Percentiles rank a stretch among this genome's conserved stretches.
phyloP scores from a whole-genome alignment of 2,329 filamentous ascomycete genomes.

The Apiospora hydei region DNA sequence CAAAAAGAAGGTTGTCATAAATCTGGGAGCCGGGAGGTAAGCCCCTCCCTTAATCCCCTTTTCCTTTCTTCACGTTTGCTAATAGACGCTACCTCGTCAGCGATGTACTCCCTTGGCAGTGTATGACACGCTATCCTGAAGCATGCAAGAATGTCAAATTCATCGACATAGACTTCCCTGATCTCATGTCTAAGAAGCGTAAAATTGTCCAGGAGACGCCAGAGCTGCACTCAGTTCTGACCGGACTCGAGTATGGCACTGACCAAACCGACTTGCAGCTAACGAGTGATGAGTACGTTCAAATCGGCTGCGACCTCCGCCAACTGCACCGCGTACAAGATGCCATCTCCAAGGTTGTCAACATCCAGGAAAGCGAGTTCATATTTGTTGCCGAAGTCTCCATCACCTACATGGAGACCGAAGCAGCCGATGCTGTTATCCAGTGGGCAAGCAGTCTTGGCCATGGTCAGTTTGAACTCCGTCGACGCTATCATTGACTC shows the following conservation, averaged over 20 bases:
- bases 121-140: constrained; percentile 70
- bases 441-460: constrained; percentile 77
- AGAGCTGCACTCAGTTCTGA: constrained; percentile 62
- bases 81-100: constrained; percentile 50
- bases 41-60: constrained; percentile 43
- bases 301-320: constrained; percentile 82
- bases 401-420: constrained; percentile 85
- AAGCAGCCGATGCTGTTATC: constrained; percentile 76
- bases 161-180: constrained; percentile 86
- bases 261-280: constrained; percentile 61
- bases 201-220: constrained; percentile 69
- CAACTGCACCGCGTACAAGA: constrained; percentile 67
- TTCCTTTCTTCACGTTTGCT: background rate
- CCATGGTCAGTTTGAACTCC: constrained; percentile 58
- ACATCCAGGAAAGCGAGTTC: constrained; percentile 66
- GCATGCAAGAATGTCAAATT: constrained; percentile 69
- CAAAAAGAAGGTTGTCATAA: constrained; percentile 77
- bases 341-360: constrained; percentile 64
- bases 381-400: constrained; percentile 91
- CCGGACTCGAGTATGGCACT: constrained; percentile 47
- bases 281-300: constrained; percentile 74
- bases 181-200: constrained; percentile 78
- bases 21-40: constrained; percentile 90
- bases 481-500: background rate
- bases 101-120: constrained; percentile 87